These are phyloP conservation scores for Perkinsus olseni DNA, from an alignment of 169 alveolate genomes.

Conservation along the genomic window DNA sequence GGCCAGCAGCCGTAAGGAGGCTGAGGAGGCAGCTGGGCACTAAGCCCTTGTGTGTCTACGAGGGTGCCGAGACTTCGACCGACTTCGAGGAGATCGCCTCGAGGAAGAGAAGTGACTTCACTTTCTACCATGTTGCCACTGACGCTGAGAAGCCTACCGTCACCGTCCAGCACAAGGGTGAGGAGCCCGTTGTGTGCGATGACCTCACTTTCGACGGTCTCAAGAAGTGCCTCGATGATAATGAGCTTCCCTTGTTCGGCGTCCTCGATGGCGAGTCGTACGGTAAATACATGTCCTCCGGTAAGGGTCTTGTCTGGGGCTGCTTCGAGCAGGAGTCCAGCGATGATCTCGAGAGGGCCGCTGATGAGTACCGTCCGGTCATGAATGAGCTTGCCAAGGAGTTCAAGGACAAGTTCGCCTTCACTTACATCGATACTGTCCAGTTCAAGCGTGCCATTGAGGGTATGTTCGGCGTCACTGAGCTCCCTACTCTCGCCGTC, in stretches of 20 bases:
- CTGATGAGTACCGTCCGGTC: slow-evolving; percentile 4
- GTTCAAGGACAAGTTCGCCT: slow-evolving; percentile 30
- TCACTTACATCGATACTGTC: slow-evolving; percentile 27
- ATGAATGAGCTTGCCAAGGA: slow-evolving; percentile 31
- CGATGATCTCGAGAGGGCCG: slow-evolving; percentile 30
- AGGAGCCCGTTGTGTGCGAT: slow-evolving; percentile 31
- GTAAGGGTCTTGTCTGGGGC: slow-evolving; percentile 9
- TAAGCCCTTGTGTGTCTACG: background rate
- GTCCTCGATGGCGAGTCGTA: slow-evolving; percentile 48
- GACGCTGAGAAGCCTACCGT: slow-evolving; percentile 24
- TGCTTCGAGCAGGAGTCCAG: slow-evolving; percentile 9
- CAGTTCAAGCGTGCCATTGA: slow-evolving; percentile 10
- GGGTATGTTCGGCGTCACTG: slow-evolving; percentile 9
- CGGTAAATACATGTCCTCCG: slow-evolving; percentile 39
- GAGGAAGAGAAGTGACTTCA: slow-evolving; percentile 2
- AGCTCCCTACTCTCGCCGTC: slow-evolving; percentile 46
- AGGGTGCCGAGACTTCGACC: background rate
- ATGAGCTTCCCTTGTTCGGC: slow-evolving; percentile 50
- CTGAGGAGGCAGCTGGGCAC: slow-evolving; percentile 12
- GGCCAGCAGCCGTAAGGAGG: slow-evolving; percentile 5
- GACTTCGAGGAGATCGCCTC: background rate
- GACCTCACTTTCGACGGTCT: slow-evolving; percentile 41
- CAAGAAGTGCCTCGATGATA: slow-evolving; percentile 35
- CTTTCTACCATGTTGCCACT: slow-evolving; percentile 7
- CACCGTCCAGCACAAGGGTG: slow-evolving; percentile 26